These are phyloP conservation scores for Colletotrichum lindemuthianum DNA, from an alignment of 2,329 filamentous ascomycete species.

Conservation along the genomic window DNA sequence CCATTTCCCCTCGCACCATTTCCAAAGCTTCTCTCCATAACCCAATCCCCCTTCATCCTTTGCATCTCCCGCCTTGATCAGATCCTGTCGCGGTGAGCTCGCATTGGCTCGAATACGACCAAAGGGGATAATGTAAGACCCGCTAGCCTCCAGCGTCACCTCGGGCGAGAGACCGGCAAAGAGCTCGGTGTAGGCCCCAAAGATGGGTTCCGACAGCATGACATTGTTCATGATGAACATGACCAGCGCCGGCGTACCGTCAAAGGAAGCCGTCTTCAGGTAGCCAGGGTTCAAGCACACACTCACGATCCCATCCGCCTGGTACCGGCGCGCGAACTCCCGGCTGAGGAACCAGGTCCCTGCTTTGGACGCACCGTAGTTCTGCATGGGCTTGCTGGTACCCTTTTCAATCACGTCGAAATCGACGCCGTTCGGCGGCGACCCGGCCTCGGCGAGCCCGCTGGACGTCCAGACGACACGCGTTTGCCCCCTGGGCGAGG, in stretches of 20 bases:
- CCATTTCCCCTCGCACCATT: slow-evolving; percentile 18
- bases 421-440: slow-evolving; percentile 43
- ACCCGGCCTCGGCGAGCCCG: slow-evolving; percentile 40
- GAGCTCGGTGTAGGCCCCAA: slow-evolving; percentile 54
- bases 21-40: not conserved
- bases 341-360: slow-evolving; percentile 46
- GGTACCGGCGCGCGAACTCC: slow-evolving; percentile 44
- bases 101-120: slow-evolving; percentile 38
- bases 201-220: slow-evolving; percentile 43
- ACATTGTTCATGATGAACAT: slow-evolving; percentile 37
- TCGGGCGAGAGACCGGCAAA: slow-evolving; percentile 51
- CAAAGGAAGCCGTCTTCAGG: slow-evolving; percentile 41
- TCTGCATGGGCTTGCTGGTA: slow-evolving; percentile 39
- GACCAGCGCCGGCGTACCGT: slow-evolving; percentile 25
- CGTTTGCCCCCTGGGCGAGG: slow-evolving; percentile 37
- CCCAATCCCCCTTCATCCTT: not conserved
- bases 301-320: slow-evolving; percentile 41
- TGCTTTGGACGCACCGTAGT: slow-evolving; percentile 48
- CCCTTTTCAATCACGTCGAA: slow-evolving; percentile 39
- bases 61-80: not conserved
- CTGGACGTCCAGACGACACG: slow-evolving; percentile 47
- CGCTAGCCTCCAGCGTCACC: slow-evolving; percentile 44
- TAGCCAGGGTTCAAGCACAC: slow-evolving; percentile 49
- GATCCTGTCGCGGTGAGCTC: slow-evolving; percentile 2
- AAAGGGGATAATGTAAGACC: slow-evolving; percentile 44